Evolutionary conservation across 2,329 filamentous ascomycete genomes (phyloP), one percentile per base, ranked within the genome.

Genomic region (Peltaster fructicola): DNA sequence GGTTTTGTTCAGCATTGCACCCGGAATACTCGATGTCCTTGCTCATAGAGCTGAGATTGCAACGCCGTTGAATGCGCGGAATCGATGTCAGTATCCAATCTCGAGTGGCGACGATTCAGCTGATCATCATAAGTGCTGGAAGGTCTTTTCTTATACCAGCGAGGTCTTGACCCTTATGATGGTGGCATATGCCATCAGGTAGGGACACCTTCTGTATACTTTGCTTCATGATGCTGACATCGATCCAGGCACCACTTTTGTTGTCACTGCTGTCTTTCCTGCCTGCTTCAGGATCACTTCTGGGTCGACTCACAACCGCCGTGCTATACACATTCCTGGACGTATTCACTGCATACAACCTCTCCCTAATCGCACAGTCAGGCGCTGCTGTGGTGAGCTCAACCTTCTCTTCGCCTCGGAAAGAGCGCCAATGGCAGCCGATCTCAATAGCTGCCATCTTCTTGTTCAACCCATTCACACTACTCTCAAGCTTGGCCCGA

Each of bases 41-140:
- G n/a, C n/a, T n/a, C n/a, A n/a, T n/a, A n/a, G n/a, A n/a, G n/a
- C n/a, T n/a, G n/a, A n/a, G n/a, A n/a, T n/a, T n/a, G n/a, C n/a
- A n/a, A n/a, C n/a, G n/a, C n/a, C n/a, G n/a, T n/a, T n/a, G n/a
- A n/a, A n/a, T n/a, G n/a, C n/a, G n/a, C n/a, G n/a, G n/a, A n/a
- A n/a, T n/a, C n/a, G n/a, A n/a, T n/a, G n/a, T n/a, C 22, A 11
- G 21, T 9, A 10, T 12, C 27, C 7, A 15, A 26, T 14, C 10
- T 28, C 17, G 15, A 25, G 17, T 11, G 25, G 17, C 17, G 10
- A 22, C 25, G 6, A 10, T 6, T 35, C 16, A 4, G n/a, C n/a
- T n/a, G n/a, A n/a, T n/a, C n/a, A n/a, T n/a, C n/a, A n/a, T n/a
- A 40, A 91, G 81, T 95, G 27, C 85, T 95, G 62, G 88, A 98